phyloP scores from a whole-genome alignment of 2,329 filamentous ascomycete species.

The Macrophomina tecta region DNA sequence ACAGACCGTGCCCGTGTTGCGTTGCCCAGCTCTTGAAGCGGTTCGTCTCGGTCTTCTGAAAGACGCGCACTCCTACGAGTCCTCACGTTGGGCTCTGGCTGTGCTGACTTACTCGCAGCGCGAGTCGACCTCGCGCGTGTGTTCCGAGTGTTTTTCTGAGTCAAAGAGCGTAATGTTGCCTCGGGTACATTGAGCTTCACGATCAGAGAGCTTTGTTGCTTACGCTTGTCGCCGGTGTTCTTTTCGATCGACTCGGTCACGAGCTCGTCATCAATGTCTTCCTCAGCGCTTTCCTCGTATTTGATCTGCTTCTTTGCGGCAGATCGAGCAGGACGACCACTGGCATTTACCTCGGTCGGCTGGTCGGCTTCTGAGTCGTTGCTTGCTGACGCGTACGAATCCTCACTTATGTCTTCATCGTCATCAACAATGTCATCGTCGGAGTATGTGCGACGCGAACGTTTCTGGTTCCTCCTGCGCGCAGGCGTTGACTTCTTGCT shows the following conservation, averaged over 20 bases:
- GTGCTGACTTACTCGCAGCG: conserved; percentile 44
- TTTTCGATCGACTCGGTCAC: conserved; percentile 22
- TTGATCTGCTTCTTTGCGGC: conserved; percentile 61
- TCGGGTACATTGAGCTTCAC: conserved; percentile 48
- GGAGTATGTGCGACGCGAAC: conserved; percentile 41
- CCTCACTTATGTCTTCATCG: conserved; percentile 57
- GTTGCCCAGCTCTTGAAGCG: conserved; percentile 63
- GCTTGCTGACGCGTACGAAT: conserved; percentile 41
- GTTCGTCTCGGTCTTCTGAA: conserved; percentile 62
- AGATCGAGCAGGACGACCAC: conserved; percentile 62
- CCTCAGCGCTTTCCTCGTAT: conserved; percentile 62
- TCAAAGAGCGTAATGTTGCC: neutral
- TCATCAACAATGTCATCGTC: conserved; percentile 45
- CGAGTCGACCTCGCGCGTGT: conserved; percentile 44
- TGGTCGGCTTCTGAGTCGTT: conserved; percentile 42
- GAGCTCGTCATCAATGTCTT: conserved; percentile 48
- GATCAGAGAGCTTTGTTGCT: conserved; percentile 43
- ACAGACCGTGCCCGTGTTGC: conserved; percentile 65
- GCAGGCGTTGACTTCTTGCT: conserved; percentile 40
- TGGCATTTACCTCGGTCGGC: conserved; percentile 59
- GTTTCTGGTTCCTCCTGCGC: conserved; percentile 42
- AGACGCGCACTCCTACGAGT: conserved; percentile 64
- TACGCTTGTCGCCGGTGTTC: conserved; percentile 34
- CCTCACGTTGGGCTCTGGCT: conserved; percentile 31
- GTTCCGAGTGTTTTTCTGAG: conserved; percentile 24